Evolutionary conservation across 148 eudicot genomes (phyloP).

Genomic region (Camellia sinensis): DNA sequence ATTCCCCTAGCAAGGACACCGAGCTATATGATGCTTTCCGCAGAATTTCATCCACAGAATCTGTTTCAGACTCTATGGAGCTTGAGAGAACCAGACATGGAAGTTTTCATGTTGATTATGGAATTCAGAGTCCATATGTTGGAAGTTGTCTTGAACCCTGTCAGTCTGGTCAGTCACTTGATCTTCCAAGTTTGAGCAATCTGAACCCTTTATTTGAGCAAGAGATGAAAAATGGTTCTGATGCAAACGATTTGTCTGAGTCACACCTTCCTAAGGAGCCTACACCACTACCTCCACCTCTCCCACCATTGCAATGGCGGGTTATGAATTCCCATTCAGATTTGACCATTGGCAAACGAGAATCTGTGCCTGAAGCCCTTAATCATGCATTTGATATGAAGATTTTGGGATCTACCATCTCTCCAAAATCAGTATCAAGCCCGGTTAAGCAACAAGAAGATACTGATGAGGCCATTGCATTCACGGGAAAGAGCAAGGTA

Average conservation of each 20-base stretch:
- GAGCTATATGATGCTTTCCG: constrained; percentile 49
- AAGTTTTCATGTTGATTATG: constrained; percentile 18
- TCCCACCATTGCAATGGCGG: constrained; percentile 88
- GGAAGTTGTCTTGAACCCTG: constrained; percentile 29
- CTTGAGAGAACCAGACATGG: constrained; percentile 28
- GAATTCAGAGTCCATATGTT: constrained; percentile 20
- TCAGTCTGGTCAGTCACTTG: constrained; percentile 31
- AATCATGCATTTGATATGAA: constrained; percentile 32
- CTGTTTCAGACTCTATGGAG: constrained; percentile 55
- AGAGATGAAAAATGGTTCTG: constrained; percentile 29
- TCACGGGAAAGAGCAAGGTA: constrained; percentile 43
- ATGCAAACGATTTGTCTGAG: constrained; percentile 24
- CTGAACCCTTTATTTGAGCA: constrained; percentile 40
- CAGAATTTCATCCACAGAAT: constrained; percentile 53
- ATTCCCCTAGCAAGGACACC: constrained; percentile 44
- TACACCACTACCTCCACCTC: constrained; percentile 68
- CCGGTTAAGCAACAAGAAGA: constrained; percentile 31
- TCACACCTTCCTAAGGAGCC: constrained; percentile 33
- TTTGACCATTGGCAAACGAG: constrained; percentile 24
- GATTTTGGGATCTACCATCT: constrained; percentile 28
- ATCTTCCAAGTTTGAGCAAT: constrained; percentile 49
- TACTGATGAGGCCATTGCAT: constrained; percentile 26
- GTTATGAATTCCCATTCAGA: constrained; percentile 40
- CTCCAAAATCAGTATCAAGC: constrained; percentile 37
- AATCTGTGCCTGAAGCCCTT: constrained; percentile 20